A percentile compares a stretch with the other conserved stretches of the same genome.
These are phyloP conservation scores for Saturnispora zaruensis DNA, from an alignment of 805 yeast species.

Conservation along the genomic window DNA sequence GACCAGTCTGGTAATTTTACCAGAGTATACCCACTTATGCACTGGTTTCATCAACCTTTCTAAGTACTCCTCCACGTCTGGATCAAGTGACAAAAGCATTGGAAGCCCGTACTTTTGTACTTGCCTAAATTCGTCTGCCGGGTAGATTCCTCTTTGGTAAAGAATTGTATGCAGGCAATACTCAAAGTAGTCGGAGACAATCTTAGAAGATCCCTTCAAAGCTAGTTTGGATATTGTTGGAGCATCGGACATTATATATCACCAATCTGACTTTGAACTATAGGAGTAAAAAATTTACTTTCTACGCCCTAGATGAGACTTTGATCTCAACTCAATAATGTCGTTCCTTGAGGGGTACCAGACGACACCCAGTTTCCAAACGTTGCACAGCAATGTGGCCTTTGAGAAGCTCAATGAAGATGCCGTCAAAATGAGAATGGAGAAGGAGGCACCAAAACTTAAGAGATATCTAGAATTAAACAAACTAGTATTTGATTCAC, in stretches of 20 bases:
- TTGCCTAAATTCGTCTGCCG: constrained; percentile 72
- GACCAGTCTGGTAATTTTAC: constrained; percentile 57
- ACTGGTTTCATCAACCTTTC: constrained; percentile 59
- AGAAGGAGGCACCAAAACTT: constrained; percentile 56
- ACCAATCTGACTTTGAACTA: not conserved
- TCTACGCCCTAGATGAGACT: not conserved
- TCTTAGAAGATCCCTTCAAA: constrained; percentile 68
- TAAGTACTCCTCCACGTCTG: constrained; percentile 66
- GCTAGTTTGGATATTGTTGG: constrained; percentile 45
- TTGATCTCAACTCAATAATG: constrained; percentile 2
- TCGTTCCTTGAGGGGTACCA: constrained; percentile 16
- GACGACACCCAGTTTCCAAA: constrained; percentile 13
- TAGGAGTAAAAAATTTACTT: not conserved
- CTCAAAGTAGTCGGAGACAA: constrained; percentile 77
- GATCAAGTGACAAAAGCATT: constrained; percentile 62
- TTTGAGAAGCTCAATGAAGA: constrained; percentile 43
- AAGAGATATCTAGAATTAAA: constrained; percentile 42
- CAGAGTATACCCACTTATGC: constrained; percentile 64
- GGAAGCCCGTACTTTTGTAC: constrained; percentile 76
- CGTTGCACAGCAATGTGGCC: constrained; percentile 67
- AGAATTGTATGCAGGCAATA: constrained; percentile 73
- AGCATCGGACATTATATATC: constrained; percentile 1
- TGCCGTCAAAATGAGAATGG: constrained; percentile 40
- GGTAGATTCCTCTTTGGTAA: constrained; percentile 85
- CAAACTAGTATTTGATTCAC: constrained; percentile 34